phyloP scores from a whole-genome alignment of 208 protist species.

The Zelonia costaricensis region DNA sequence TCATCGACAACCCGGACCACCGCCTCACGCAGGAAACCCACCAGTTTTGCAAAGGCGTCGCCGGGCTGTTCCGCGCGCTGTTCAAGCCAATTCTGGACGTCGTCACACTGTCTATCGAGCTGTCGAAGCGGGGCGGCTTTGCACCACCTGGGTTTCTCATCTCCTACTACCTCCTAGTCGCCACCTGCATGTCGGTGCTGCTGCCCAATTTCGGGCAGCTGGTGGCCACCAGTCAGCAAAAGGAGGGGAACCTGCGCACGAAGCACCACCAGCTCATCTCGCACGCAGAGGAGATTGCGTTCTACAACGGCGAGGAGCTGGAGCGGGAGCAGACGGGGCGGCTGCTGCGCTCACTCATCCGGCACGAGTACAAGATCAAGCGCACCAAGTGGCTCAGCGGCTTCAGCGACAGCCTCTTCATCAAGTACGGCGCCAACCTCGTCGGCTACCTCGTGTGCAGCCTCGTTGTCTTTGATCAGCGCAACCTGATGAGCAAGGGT shows the following conservation, averaged over 20 bases:
- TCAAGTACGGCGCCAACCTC: constrained; percentile 79
- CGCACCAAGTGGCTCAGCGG: constrained; percentile 65
- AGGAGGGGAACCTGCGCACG: constrained; percentile 79
- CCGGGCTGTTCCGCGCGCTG: constrained; percentile 65
- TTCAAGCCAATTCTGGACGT: constrained; percentile 86
- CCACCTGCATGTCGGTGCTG: constrained; percentile 45
- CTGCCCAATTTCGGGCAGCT: constrained; percentile 78
- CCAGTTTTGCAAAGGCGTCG: constrained; percentile 75
- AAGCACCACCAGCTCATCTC: constrained; percentile 79
- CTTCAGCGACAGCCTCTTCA: constrained; percentile 60
- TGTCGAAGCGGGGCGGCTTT: constrained; percentile 57
- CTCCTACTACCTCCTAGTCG: constrained; percentile 78
- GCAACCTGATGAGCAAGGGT: constrained; percentile 31
- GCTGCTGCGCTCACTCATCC: constrained; percentile 61
- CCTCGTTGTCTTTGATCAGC: constrained; percentile 44
- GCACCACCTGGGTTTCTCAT: constrained; percentile 56
- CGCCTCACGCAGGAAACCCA: constrained; percentile 75
- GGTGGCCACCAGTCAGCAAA: constrained; percentile 65
- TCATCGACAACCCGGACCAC: constrained; percentile 81
- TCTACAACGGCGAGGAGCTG: constrained; percentile 86
- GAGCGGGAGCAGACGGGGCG: constrained; percentile 76
- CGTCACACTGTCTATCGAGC: constrained; percentile 60
- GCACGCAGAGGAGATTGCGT: constrained; percentile 92
- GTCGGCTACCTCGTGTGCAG: constrained; percentile 79
- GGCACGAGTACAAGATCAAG: constrained; percentile 75